phyloP scores from a whole-genome alignment of 2,329 filamentous ascomycete genomes.

The Trichoderma arundinaceum region DNA sequence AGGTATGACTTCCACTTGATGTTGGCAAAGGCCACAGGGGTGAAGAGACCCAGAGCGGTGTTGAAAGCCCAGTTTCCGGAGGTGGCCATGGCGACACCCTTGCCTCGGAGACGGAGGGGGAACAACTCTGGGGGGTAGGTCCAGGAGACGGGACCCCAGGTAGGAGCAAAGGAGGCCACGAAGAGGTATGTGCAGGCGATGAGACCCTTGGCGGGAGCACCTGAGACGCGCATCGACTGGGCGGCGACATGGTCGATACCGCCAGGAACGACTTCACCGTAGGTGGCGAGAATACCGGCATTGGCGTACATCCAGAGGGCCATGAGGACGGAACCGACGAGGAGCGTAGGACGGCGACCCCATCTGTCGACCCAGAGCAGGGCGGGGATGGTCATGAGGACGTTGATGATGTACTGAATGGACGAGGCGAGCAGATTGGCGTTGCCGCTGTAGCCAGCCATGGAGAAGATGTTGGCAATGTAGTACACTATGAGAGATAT shows the following conservation, averaged over 20 bases:
- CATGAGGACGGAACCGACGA: conserved; percentile 71
- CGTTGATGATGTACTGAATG: conserved; percentile 74
- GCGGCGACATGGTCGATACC: conserved; percentile 53
- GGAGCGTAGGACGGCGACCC: conserved; percentile 73
- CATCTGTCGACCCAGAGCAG: conserved; percentile 76
- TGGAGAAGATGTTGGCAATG: conserved; percentile 54
- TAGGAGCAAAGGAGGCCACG: conserved; percentile 56
- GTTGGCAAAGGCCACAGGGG: conserved; percentile 38
- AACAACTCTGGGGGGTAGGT: conserved; percentile 65
- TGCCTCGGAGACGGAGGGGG: conserved; percentile 56
- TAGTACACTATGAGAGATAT: conserved; percentile 62
- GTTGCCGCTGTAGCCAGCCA: conserved; percentile 51
- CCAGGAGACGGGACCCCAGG: conserved; percentile 58
- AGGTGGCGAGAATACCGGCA: conserved; percentile 56
- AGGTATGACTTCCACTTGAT: conserved; percentile 45
- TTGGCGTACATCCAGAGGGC: conserved; percentile 63
- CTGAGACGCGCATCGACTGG: conserved; percentile 54
- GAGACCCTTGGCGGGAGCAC: conserved; percentile 61
- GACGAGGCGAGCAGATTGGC: conserved; percentile 60
- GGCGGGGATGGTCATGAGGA: conserved; percentile 77
- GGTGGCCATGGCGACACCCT: conserved; percentile 59
- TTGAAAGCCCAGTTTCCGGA: conserved; percentile 53
- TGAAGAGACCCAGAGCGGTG: conserved; percentile 42
- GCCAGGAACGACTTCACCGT: conserved; percentile 51
- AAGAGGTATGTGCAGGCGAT: conserved; percentile 72